Evolutionary conservation across 805 yeast species (phyloP).

Genomic region (Kregervanrija delftensis): DNA sequence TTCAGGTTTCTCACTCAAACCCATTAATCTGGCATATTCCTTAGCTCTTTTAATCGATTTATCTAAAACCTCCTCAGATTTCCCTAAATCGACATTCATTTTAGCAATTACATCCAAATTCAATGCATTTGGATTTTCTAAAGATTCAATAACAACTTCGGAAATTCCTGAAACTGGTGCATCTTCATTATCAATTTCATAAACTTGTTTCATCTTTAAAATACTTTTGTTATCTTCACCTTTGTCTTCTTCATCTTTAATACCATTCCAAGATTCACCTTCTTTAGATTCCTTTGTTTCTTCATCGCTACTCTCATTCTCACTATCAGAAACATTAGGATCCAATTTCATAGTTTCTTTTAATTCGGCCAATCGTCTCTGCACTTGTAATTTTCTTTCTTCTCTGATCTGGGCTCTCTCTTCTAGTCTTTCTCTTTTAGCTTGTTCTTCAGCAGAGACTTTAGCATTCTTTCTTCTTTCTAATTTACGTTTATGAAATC

Average conservation of each 20-base stretch:
- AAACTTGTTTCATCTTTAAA: slow-evolving; percentile 38
- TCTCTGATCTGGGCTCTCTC: slow-evolving; percentile 68
- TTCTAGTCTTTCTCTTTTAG: slow-evolving; percentile 61
- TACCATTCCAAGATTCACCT: slow-evolving; percentile 35
- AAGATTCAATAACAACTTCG: slow-evolving; percentile 50
- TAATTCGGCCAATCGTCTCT: slow-evolving; percentile 54
- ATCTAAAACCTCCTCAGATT: slow-evolving; percentile 63
- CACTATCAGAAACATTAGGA: slow-evolving; percentile 24
- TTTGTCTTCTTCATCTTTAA: slow-evolving; percentile 12
- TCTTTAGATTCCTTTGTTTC: slow-evolving; percentile 9
- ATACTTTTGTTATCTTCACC: slow-evolving; percentile 29
- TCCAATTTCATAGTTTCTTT: slow-evolving; percentile 26
- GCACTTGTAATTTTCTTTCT: slow-evolving; percentile 61
- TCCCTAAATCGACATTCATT: slow-evolving; percentile 64
- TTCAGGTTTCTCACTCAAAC: slow-evolving; percentile 38
- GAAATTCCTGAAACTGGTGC: slow-evolving; percentile 39
- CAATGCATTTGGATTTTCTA: slow-evolving; percentile 39
- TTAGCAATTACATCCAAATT: slow-evolving; percentile 40
- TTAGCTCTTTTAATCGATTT: slow-evolving; percentile 74
- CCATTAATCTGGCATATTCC: slow-evolving; percentile 68
- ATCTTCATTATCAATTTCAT: slow-evolving; percentile 29
- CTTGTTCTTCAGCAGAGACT: slow-evolving; percentile 69
- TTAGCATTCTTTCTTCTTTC: slow-evolving; percentile 84
- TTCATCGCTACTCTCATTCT: slow-evolving; percentile 18
- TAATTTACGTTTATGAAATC: slow-evolving; percentile 90